Conservation (phyloP, 257 asterid species). For the Thymus quinquecostatus region DNA sequence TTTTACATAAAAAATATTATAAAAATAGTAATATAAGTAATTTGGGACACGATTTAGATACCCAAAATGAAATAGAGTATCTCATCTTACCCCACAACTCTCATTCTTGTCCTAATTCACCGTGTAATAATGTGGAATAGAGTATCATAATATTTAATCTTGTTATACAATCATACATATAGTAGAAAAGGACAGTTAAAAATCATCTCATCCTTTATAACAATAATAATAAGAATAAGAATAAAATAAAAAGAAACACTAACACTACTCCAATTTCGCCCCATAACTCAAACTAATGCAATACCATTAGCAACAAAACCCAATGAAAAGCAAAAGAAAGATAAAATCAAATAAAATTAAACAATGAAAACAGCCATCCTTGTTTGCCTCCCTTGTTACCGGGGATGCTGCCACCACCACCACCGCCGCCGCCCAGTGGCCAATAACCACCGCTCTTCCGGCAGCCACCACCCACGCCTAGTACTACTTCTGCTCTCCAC, state of each 20-base stretch:
- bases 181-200: not conserved
- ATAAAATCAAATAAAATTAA: not conserved
- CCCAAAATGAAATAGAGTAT: no score
- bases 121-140: no score
- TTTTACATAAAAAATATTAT: no score
- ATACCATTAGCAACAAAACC: conserved; percentile 19
- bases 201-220: conserved; percentile 23
- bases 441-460: conserved; percentile 29
- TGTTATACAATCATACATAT: no score
- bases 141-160: no score
- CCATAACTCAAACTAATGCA: conserved; percentile 33
- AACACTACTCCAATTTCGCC: conserved; percentile 29
- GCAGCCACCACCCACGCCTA: conserved; percentile 30
- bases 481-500: conserved; percentile 30
- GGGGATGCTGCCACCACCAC: conserved; percentile 48
- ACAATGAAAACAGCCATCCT: conserved; percentile 53
- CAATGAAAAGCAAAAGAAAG: not conserved
- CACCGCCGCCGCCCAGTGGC: conserved; percentile 23
- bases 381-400: conserved; percentile 69
- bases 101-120: no score
- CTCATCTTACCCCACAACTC: no score
- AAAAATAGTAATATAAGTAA: no score
- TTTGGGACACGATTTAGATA: no score
- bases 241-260: not conserved
- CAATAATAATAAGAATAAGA: no score